A percentile compares a stretch with the other conserved stretches of the same genome.
phyloP scores from a whole-genome alignment of 2,329 filamentous ascomycete genomes.

The Hypoxylon sp. region DNA sequence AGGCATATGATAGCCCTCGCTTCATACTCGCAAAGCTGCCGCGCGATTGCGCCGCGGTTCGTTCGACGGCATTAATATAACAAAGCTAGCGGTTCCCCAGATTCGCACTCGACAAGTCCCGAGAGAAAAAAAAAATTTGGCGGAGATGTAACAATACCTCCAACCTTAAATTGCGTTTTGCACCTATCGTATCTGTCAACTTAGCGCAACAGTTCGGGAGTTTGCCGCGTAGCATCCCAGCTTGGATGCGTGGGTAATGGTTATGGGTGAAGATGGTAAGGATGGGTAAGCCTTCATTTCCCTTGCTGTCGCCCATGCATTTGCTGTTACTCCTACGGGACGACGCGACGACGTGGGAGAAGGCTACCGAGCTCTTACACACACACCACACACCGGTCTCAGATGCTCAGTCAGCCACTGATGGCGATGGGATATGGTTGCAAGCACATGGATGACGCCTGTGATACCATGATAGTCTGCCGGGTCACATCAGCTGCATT shows the following conservation, averaged over 20 bases:
- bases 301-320: constrained; percentile 6
- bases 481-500: constrained; percentile 1
- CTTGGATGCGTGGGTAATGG: not conserved
- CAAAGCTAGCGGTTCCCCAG: constrained; percentile 21
- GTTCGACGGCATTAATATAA: constrained; percentile 9
- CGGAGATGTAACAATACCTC: constrained; percentile 15
- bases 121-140: constrained; percentile 4
- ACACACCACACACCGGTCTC: constrained; percentile 2
- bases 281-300: not conserved
- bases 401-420: not conserved
- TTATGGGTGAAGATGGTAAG: not conserved
- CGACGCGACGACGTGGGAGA: constrained; percentile 1
- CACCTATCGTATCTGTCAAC: constrained; percentile 10
- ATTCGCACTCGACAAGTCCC: constrained; percentile 25
- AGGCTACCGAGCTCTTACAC: constrained; percentile 3
- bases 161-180: constrained; percentile 28
- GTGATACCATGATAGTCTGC: no score
- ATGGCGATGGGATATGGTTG: not conserved
- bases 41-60: constrained; percentile 3
- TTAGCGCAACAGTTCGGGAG: constrained; percentile 18
- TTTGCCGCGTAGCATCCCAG: constrained; percentile 10
- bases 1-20: not conserved
- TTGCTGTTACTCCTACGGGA: not conserved
- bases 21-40: constrained; percentile 10
- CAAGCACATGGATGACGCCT: not conserved